phyloP scores from a whole-genome alignment of 768 basidiomycete species.

The Boletus sp. region DNA sequence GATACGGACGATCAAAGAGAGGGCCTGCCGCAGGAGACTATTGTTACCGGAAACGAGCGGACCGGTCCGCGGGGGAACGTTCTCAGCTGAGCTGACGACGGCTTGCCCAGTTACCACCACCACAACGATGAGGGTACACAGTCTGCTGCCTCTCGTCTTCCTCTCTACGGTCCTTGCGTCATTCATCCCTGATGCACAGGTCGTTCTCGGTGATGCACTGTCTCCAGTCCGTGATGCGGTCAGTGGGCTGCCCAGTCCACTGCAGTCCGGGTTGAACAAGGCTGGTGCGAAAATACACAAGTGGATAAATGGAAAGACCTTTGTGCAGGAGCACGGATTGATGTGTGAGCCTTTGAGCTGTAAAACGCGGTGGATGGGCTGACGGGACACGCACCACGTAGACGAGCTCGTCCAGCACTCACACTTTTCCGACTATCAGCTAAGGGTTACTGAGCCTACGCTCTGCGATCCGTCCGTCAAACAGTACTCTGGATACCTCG shows the following conservation, averaged over 20 bases:
- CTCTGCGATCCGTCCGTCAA: conserved; percentile 75
- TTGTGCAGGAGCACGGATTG: conserved; percentile 66
- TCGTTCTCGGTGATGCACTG: conserved; percentile 36
- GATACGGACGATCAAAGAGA: too few species aligned
- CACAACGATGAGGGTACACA: conserved; percentile 39
- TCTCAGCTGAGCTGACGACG: background rate
- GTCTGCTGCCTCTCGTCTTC: conserved; percentile 34
- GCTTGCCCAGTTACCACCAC: background rate
- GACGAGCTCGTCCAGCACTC: conserved; percentile 65
- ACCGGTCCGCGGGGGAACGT: background rate
- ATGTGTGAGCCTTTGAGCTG: conserved; percentile 54
- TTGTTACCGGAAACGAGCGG: background rate
- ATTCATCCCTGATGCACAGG: conserved; percentile 41
- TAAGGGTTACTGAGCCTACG: conserved; percentile 63
- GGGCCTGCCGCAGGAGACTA: background rate
- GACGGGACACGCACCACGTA: background rate
- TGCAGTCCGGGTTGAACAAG: conserved; percentile 38
- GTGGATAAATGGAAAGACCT: conserved; percentile 65
- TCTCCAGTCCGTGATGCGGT: conserved; percentile 20
- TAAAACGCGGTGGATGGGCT: background rate
- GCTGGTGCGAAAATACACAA: conserved; percentile 52
- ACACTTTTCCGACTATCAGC: conserved; percentile 47
- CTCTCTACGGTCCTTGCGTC: conserved; percentile 36
- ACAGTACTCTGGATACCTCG: conserved; percentile 81
- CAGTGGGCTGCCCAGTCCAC: conserved; percentile 40